These are phyloP conservation scores for Xenoacremonium recifei DNA, from an alignment of 2,329 filamentous ascomycete genomes.

Conservation along the genomic window DNA sequence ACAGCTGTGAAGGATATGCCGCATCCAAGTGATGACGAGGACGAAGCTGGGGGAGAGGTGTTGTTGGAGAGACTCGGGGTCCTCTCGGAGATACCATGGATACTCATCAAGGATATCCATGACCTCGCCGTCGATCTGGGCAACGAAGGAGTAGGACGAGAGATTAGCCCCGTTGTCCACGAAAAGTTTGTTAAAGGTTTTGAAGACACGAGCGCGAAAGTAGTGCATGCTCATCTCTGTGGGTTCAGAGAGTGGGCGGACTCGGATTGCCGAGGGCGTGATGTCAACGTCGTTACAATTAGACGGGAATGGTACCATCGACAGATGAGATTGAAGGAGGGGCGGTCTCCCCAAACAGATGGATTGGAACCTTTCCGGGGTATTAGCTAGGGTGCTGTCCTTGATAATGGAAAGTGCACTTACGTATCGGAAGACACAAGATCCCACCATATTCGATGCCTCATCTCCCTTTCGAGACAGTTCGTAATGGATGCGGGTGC, in stretches of 20 bases:
- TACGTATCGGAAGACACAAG: not conserved
- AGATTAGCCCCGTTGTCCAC: not conserved
- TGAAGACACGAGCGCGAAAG: not conserved
- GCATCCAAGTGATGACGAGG: not conserved
- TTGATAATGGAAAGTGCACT: not conserved
- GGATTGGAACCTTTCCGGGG: not conserved
- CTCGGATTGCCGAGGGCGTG: not conserved
- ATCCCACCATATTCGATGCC: conserved; percentile 1
- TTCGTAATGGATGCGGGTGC: not conserved
- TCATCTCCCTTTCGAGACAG: not conserved
- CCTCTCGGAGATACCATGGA: not conserved
- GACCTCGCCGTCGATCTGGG: not conserved
- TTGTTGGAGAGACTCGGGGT: not conserved
- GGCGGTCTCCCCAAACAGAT: not conserved
- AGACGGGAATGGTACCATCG: not conserved
- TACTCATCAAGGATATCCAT: not conserved
- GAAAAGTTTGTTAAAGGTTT: not conserved
- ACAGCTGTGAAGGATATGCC: not conserved
- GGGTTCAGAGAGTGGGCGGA: not conserved
- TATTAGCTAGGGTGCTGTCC: not conserved
- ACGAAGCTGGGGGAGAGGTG: not conserved
- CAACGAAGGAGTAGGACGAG: not conserved
- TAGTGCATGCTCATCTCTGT: not conserved
- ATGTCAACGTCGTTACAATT: conserved; percentile 1
- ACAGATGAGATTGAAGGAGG: not conserved